Percentiles rank a stretch among this genome's conserved stretches.
Evolutionary conservation across 208 protist species (phyloP).

Genomic region (Trypanosoma cruzi): DNA sequence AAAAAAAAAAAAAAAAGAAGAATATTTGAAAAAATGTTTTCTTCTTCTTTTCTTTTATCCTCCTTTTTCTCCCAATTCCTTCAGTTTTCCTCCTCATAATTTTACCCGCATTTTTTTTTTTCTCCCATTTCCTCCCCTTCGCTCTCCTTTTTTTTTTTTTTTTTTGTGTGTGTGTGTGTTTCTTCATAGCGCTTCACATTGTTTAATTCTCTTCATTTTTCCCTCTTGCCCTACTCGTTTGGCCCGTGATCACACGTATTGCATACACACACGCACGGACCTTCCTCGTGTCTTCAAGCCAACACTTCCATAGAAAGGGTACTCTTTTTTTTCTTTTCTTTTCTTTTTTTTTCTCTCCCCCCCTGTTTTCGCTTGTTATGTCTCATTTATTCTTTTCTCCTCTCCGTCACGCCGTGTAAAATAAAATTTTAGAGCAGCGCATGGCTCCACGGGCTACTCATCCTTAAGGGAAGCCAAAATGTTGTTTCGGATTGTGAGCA

Average conservation of each 20-base stretch:
- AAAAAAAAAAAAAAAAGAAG: no score
- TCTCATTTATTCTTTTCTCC: constrained; percentile 1
- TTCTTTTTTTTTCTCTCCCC: background rate
- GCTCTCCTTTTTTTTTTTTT: constrained; percentile 6
- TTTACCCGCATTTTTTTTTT: constrained; percentile 3
- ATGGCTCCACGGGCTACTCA: background rate
- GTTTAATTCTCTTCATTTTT: constrained; percentile 2
- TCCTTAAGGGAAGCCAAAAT: constrained; percentile 49
- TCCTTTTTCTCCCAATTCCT: background rate
- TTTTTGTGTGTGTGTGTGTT: background rate
- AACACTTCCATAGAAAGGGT: background rate
- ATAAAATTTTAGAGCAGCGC: background rate
- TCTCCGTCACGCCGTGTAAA: background rate
- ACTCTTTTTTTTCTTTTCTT: constrained; percentile 4
- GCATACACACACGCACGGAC: background rate
- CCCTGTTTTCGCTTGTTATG: background rate
- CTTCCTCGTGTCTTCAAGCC: background rate
- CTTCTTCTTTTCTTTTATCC: background rate
- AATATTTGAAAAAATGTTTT: no score
- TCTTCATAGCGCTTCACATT: constrained; percentile 1
- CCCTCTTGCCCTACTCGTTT: background rate
- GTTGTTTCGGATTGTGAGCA: constrained; percentile 49
- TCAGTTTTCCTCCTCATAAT: background rate
- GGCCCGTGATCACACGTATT: background rate
- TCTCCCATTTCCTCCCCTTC: background rate